These are phyloP conservation scores for Exophiala mesophila DNA, from an alignment of 2,329 filamentous ascomycete species.

Conservation along the genomic window DNA sequence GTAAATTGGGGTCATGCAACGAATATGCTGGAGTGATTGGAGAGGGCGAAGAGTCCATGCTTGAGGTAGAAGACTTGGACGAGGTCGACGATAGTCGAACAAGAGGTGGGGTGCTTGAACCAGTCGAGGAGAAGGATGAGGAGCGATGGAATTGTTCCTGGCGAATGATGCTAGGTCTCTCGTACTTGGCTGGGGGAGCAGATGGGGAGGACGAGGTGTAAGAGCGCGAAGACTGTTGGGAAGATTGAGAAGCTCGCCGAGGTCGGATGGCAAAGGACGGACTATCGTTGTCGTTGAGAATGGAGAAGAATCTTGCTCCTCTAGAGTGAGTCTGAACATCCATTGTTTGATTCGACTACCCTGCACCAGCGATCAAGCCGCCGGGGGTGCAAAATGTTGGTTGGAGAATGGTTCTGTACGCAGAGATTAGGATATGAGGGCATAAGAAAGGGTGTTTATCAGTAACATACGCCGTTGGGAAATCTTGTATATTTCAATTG, in stretches of 20 bases:
- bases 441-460: no score
- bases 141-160: conserved; percentile 21
- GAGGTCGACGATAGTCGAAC: conserved; percentile 21
- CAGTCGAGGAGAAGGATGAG: conserved; percentile 24
- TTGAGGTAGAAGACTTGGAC: conserved; percentile 23
- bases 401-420: conserved; percentile 9
- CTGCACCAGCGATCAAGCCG: conserved; percentile 22
- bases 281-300: conserved; percentile 45
- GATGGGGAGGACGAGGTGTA: conserved; percentile 17
- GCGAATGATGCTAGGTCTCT: conserved; percentile 21
- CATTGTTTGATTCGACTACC: conserved; percentile 26
- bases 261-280: conserved; percentile 43
- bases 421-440: conserved; percentile 5
- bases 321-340: conserved; percentile 27
- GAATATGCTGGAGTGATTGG: conserved; percentile 26
- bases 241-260: conserved; percentile 18
- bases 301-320: conserved; percentile 33
- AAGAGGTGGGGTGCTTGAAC: conserved; percentile 22
- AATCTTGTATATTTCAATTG: no score
- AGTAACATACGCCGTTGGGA: no score
- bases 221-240: conserved; percentile 6
- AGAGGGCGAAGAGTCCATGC: conserved; percentile 29
- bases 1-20: conserved; percentile 20
- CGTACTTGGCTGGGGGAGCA: conserved; percentile 6
- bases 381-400: conserved; percentile 22